Percentiles rank a stretch among this genome's conserved stretches.
phyloP scores from a whole-genome alignment of 2,329 filamentous ascomycete species.

The Tolypocladium tropicale region DNA sequence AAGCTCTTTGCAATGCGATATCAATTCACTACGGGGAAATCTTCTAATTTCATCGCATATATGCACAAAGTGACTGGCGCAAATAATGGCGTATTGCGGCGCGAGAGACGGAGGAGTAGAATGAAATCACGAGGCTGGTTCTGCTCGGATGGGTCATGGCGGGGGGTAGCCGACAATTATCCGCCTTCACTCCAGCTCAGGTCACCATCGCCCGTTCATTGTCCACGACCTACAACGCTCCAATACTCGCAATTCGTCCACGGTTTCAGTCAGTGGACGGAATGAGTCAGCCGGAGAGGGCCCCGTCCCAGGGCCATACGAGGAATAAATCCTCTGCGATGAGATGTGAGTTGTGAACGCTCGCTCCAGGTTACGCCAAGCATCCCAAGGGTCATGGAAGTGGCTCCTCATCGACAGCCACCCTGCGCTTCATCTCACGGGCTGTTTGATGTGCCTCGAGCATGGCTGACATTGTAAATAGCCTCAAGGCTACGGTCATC shows the following conservation, averaged over 20 bases:
- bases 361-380: neutral
- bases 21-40: too few species aligned
- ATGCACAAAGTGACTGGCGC: too few species aligned
- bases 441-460: neutral
- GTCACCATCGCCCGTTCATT: neutral
- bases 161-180: neutral
- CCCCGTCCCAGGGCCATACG: neutral
- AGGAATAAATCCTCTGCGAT: constrained; percentile 4
- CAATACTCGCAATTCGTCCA: neutral
- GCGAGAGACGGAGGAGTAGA: neutral
- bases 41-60: too few species aligned
- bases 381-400: neutral
- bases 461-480: neutral
- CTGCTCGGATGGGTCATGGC: neutral
- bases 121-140: neutral
- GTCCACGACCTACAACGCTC: neutral
- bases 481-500: constrained; percentile 8
- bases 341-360: constrained; percentile 4
- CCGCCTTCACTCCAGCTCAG: neutral
- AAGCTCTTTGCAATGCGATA: too few species aligned
- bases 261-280: neutral
- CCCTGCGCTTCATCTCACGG: neutral
- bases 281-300: constrained; percentile 4
- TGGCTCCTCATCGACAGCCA: neutral
- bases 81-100: neutral